phyloP scores from a whole-genome alignment of 2,329 filamentous ascomycete genomes.

The Calonectria honghensis region DNA sequence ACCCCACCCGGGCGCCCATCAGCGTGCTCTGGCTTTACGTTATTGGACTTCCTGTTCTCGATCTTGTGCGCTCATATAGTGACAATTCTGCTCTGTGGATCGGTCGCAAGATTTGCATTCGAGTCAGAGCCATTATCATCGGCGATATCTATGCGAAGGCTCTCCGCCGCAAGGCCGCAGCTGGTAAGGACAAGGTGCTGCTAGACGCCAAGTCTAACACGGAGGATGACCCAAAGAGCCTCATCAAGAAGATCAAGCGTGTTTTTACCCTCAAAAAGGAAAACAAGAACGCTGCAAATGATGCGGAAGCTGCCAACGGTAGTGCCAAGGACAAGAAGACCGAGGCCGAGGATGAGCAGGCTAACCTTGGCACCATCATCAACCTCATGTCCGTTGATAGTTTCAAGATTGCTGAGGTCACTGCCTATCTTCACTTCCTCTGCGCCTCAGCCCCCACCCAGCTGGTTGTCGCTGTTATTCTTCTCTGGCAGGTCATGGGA shows the following conservation, averaged over 20 bases:
- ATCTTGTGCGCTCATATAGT: conserved; percentile 86
- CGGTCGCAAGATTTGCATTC: conserved; percentile 94
- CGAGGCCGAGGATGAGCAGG: conserved; percentile 78
- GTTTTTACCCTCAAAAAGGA: conserved; percentile 77
- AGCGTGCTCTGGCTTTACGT: conserved; percentile 98
- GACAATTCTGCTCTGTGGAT: conserved; percentile 94
- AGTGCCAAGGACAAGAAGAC: conserved; percentile 61
- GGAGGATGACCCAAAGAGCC: conserved; percentile 60
- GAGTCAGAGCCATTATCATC: conserved; percentile 94
- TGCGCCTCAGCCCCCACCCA: conserved; percentile 94
- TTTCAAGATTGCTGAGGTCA: conserved; percentile 97
- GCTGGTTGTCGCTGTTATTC: conserved; percentile 84
- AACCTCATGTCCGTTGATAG: conserved; percentile 99
- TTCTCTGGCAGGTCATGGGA: conserved; percentile 94
- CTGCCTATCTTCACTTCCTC: conserved; percentile 96
- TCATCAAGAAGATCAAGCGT: conserved; percentile 71
- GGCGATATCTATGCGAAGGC: conserved; percentile 99
- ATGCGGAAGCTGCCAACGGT: conserved; percentile 60
- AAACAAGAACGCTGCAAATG: conserved; percentile 62
- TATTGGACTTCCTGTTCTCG: conserved; percentile 89
- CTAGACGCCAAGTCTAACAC: conserved; percentile 70
- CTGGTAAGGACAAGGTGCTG: conserved; percentile 83
- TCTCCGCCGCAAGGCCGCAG: conserved; percentile 90
- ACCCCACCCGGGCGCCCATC: conserved; percentile 81
- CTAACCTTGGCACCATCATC: conserved; percentile 97